Evolutionary conservation across 2,329 filamentous ascomycete genomes (phyloP).

Genomic region (Paecilomyces fulvus): DNA sequence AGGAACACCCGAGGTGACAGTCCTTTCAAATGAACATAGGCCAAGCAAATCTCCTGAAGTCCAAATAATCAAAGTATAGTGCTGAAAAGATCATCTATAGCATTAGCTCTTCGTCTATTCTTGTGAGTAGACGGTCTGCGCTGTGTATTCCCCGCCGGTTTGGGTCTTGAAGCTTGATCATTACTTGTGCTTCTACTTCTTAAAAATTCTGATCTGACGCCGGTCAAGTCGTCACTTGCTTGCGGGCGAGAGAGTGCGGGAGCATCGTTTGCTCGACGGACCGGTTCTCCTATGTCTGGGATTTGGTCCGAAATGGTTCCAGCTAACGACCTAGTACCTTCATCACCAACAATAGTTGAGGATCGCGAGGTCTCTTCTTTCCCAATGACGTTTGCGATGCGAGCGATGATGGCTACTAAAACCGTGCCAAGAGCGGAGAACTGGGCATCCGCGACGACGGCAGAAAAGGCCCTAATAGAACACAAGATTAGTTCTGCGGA

Average conservation of each 20-base stretch:
- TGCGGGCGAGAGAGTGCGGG: not conserved
- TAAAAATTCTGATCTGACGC: not conserved
- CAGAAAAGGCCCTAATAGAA: slow-evolving; percentile 48
- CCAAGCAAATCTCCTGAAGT: not conserved
- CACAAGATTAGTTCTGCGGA: not conserved
- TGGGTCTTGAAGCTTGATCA: slow-evolving; percentile 1
- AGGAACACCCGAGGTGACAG: not conserved
- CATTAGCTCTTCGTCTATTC: slow-evolving; percentile 53
- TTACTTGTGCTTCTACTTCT: not conserved
- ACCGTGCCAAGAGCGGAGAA: slow-evolving; percentile 64
- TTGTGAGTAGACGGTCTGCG: slow-evolving; percentile 18
- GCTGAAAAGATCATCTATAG: slow-evolving; percentile 66
- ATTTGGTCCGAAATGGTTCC: not conserved
- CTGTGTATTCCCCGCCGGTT: slow-evolving; percentile 19
- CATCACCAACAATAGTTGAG: not conserved
- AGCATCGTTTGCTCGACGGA: slow-evolving; percentile 11
- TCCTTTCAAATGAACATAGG: not conserved
- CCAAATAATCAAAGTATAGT: slow-evolving; percentile 37
- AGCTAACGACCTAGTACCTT: not conserved
- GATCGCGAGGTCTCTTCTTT: not conserved
- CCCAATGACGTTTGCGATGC: slow-evolving; percentile 42
- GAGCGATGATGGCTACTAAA: slow-evolving; percentile 56
- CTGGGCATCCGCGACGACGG: slow-evolving; percentile 62
- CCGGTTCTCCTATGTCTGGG: slow-evolving; percentile 18
- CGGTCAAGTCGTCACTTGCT: not conserved